Percentiles rank a stretch among this genome's conserved stretches.
Evolutionary conservation across 2,329 filamentous ascomycete genomes (phyloP).

Genomic region (Apiospora kogelbergensis): DNA sequence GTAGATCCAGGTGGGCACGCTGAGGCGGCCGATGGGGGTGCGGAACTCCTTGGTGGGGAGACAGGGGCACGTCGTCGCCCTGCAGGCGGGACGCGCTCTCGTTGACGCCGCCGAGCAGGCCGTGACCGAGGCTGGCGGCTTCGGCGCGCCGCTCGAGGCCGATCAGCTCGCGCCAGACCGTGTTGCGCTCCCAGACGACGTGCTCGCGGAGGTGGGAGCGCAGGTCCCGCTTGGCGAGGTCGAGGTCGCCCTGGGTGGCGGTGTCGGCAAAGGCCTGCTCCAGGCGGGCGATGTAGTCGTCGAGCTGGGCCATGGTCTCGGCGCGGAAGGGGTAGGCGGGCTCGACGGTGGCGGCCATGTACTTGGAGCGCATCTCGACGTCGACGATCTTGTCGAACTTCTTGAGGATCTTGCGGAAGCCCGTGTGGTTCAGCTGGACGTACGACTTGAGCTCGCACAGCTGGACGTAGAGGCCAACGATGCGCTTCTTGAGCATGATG

Average conservation of each 20-base stretch:
- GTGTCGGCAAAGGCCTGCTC: slow-evolving; percentile 80
- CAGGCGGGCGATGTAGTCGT: slow-evolving; percentile 70
- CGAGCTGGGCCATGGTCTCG: slow-evolving; percentile 68
- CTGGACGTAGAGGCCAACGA: slow-evolving; percentile 83
- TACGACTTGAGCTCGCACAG: slow-evolving; percentile 96
- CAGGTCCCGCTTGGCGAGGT: slow-evolving; percentile 78
- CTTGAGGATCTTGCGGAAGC: slow-evolving; percentile 94
- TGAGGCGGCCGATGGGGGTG: slow-evolving; percentile 78
- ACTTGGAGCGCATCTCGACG: slow-evolving; percentile 73
- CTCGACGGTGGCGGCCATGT: slow-evolving; percentile 73
- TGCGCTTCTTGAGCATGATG: slow-evolving; percentile 90
- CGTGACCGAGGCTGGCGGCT: slow-evolving; percentile 86
- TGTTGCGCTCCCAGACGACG: slow-evolving; percentile 98
- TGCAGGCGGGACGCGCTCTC: slow-evolving; percentile 73
- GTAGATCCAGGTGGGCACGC: slow-evolving; percentile 78
- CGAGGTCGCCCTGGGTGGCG: slow-evolving; percentile 77
- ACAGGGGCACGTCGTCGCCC: slow-evolving; percentile 72
- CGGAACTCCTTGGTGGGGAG: slow-evolving; percentile 65
- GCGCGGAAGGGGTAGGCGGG: slow-evolving; percentile 79
- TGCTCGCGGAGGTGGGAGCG: slow-evolving; percentile 91
- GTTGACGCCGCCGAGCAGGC: slow-evolving; percentile 74
- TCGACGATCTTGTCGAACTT: slow-evolving; percentile 98
- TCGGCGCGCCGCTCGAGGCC: slow-evolving; percentile 94
- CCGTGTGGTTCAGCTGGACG: slow-evolving; percentile 92
- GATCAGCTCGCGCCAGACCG: slow-evolving; percentile 98